Conservation (phyloP, 2,329 filamentous ascomycete species). For the Hypoxylon sp. region DNA sequence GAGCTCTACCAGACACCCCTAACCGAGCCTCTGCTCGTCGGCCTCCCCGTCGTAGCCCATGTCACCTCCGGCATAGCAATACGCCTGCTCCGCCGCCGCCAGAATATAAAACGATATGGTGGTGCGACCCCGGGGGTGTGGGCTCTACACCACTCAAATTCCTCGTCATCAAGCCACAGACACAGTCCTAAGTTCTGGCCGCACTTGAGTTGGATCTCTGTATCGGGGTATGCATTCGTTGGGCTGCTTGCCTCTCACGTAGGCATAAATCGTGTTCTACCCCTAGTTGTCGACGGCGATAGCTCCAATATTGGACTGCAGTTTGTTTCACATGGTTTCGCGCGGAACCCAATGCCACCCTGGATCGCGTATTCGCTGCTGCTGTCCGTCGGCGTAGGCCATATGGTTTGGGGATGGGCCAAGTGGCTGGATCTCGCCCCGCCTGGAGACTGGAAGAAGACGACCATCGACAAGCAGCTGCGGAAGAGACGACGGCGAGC, state of each 20-base stretch:
- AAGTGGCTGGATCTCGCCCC: conserved; percentile 81
- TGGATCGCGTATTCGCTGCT: conserved; percentile 78
- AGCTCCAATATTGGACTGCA: conserved; percentile 87
- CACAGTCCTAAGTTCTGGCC: conserved; percentile 72
- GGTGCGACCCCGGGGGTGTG: conserved; percentile 72
- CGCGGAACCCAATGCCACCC: conserved; percentile 71
- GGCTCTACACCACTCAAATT: conserved; percentile 56
- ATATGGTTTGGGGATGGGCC: conserved; percentile 89
- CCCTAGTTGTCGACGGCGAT: conserved; percentile 83
- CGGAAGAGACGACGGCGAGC: conserved; percentile 71
- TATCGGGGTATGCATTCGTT: conserved; percentile 79
- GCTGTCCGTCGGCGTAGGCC: conserved; percentile 76
- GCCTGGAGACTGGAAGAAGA: conserved; percentile 65
- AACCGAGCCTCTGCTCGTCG: conserved; percentile 84
- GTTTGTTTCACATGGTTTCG: conserved; percentile 89
- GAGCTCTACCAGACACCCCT: conserved; percentile 91
- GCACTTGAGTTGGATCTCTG: conserved; percentile 75
- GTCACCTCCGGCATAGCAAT: conserved; percentile 82
- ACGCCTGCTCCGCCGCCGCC: conserved; percentile 79
- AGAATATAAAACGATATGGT: conserved; percentile 82
- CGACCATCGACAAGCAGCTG: conserved; percentile 65
- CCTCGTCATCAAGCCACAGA: conserved; percentile 48
- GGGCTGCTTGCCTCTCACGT: conserved; percentile 79
- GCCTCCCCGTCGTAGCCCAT: conserved; percentile 80
- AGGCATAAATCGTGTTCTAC: conserved; percentile 81